Base-by-base conservation (phyloP, 2,329 filamentous ascomycete species). In the Pseudomassariella vexata region DNA sequence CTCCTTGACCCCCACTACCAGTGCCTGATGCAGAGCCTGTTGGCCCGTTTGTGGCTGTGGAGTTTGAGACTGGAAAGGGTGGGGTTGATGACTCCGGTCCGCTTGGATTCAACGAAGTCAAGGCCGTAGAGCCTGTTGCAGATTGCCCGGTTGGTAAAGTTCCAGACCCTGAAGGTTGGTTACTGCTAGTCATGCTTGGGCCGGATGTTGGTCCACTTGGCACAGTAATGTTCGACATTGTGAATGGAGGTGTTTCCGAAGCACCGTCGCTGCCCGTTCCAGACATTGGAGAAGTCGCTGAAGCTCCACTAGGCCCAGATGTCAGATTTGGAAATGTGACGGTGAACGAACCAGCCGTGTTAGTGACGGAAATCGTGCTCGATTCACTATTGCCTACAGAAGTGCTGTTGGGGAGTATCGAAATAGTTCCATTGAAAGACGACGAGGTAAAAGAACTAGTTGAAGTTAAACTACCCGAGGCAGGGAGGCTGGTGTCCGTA, bases 391-490 rank as follows among this genome's bases (percentile, higher is more conserved):
- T 15, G 14, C 20, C 15, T 14, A 18, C 18, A 11, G 19, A 28
- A 7, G 28, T 38, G 5, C 6, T 20, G 27, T 28, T 35, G 20
- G n/a, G n/a, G 11, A 15, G 6, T 11, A 20, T 23, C 9, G 9
- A n/a, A 24, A 6, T 24, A 8, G 32, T 32, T 19, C 26, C 19
- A 14, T 34, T 37, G 11, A 15, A n/a, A 9, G 10, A 20, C 6
- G 26, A 19, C 4, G 25, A 7, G 12, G 5, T 34, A 3, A 9
- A 19, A 24, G 19, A 12, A 16, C 21, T 38, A 6, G 18, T 27
- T 16, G 28, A 24, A 4, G 44, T 45, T 14, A 52, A 37, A 27
- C 44, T 46, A 9, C 46, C 49, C n/a, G 47, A 46, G 9, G 47
- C 39, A 19, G 45, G 37, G 21, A 50, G 15, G 14, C 48, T 51